Evolutionary conservation across 345 rosid genomes (phyloP), one percentile per base, ranked within the genome.

Genomic region (Syzygium aromaticum): DNA sequence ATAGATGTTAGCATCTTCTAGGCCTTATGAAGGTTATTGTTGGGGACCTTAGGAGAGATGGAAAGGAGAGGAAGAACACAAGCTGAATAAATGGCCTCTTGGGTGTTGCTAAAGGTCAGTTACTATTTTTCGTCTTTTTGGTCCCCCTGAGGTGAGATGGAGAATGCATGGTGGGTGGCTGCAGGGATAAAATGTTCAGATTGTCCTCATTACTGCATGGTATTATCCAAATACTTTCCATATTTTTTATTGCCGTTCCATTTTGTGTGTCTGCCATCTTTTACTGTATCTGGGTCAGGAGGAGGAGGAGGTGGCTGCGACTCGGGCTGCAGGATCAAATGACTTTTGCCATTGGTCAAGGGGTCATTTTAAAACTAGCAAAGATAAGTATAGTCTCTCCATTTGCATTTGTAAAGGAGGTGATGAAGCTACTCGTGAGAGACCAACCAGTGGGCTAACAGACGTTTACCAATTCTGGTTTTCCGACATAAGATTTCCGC

Each of bases 41-140:
- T 85, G 86, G 92, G 91, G 91, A 88, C 90, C 82, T 84, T 86
- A 51, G 87, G 86, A 83, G 89, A 67, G 87, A 56, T 51, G 86
- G 64, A 78, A 46, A 67, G 84, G 52, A 49, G 87, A 85, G 87
- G 57, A 23, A 51, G 57, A 23, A 51, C 54, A 15, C 54, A 49
- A 86, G 30, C 21, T 52, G 63, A 13, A 13, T 54, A 8, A 40
- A 46, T 86, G 88, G 92, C 6, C 99, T 91, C 56, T 95, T 94
- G 93, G 95, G 90, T 25, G 61, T 85, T 51, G 63, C 85, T 15
- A 95, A 94, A 90, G 95, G 99, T 89, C 98, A 91, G 27, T 87
- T 86, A 73, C 21, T 52, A 56, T 59, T 67, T 40, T 13, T 51
- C 51, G 51, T 3, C 12, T 40, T 52, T 8, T 40, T 54, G 17